Base-by-base conservation (phyloP, 176 grass and related monocot species). In the Aegilops sharonensis region DNA sequence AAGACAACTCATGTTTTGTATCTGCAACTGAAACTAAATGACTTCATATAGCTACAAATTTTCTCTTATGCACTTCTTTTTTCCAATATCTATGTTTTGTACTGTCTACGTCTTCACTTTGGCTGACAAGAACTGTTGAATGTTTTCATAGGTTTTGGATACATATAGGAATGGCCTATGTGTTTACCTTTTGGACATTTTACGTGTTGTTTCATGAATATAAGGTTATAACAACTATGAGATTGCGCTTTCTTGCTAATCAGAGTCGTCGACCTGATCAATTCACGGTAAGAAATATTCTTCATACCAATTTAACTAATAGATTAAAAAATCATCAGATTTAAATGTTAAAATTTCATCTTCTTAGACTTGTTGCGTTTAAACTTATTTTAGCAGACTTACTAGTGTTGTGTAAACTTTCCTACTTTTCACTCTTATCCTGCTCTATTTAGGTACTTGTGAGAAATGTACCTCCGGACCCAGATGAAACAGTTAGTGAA, bases 401-500 rank as follows among this genome's bases (percentile, higher is more conserved):
- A 7, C 50, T 54, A 64, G 34, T 81, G 5, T 25, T 31, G 3
- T 50, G 35, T 73, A 78, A 42, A 79, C 12, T 78, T 52, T 42
- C 48, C 47, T 79, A 48, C 59, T 37, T 52, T 48, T 85, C n/a
- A 65, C 11, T 54, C 8, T 62, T 65, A 76, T 66, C 31, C 15
- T 78, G 32, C 54, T 47, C 61, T 81, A 69, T 91, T 61, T 88
- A 98, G 93, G 96, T 98, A 69, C 88, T 98, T 70, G 94, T 98
- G 60, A 91, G 90, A 88, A 98, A 98, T 94, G 80, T 96, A 83
- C 97, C 92, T 15, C 90, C 94, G 4, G 97, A 98, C 77, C 79
- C 85, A 56, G 97, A 95, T 43, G 97, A 98, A 92, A 90, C 94
- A 74, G 94, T 98, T 74, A 96, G 94, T 78, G 97, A 98, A 79